A percentile compares a stretch with the other conserved stretches of the same genome.
These are phyloP conservation scores for Sugiyamaella chiloensis DNA, from an alignment of 805 yeast genomes.

Conservation along the genomic window DNA sequence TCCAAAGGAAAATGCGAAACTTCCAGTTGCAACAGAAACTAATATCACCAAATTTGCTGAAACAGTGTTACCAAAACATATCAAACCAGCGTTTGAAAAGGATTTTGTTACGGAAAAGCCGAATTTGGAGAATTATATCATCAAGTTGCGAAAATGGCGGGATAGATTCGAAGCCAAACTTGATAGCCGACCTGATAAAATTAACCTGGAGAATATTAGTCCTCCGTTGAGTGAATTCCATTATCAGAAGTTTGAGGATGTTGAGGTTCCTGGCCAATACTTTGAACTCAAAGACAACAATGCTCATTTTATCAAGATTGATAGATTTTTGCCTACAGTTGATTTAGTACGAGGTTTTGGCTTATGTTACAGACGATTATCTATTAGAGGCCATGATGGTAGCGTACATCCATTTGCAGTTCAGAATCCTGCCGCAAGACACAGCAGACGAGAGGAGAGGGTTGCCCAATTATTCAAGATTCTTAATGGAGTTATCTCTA, in stretches of 20 bases:
- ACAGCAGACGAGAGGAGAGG: conserved; percentile 93
- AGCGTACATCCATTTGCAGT: conserved; percentile 88
- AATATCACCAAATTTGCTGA: conserved; percentile 88
- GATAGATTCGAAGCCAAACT: conserved; percentile 87
- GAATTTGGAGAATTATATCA: conserved; percentile 79
- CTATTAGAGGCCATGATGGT: conserved; percentile 92
- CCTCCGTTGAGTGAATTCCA: conserved; percentile 97
- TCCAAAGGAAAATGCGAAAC: conserved; percentile 81
- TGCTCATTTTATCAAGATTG: conserved; percentile 88
- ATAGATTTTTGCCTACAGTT: conserved; percentile 83
- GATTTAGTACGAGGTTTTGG: conserved; percentile 87
- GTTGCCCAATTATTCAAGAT: conserved; percentile 88
- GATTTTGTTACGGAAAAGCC: conserved; percentile 89
- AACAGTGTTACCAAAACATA: conserved; percentile 83
- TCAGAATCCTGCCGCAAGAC: conserved; percentile 97
- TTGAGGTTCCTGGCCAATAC: conserved; percentile 97
- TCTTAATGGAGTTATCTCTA: conserved; percentile 73
- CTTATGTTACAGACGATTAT: conserved; percentile 83
- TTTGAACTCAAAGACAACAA: conserved; percentile 83
- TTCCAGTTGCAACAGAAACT: conserved; percentile 89
- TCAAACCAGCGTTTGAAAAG: conserved; percentile 83
- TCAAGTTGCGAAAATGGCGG: conserved; percentile 85
- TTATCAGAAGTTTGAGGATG: conserved; percentile 96
- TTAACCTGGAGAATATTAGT: conserved; percentile 83
- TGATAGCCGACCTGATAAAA: conserved; percentile 75